Evolutionary conservation across 2,329 filamentous ascomycete genomes (phyloP), one percentile per base, ranked within the genome.

Genomic region (Phoma sp.): DNA sequence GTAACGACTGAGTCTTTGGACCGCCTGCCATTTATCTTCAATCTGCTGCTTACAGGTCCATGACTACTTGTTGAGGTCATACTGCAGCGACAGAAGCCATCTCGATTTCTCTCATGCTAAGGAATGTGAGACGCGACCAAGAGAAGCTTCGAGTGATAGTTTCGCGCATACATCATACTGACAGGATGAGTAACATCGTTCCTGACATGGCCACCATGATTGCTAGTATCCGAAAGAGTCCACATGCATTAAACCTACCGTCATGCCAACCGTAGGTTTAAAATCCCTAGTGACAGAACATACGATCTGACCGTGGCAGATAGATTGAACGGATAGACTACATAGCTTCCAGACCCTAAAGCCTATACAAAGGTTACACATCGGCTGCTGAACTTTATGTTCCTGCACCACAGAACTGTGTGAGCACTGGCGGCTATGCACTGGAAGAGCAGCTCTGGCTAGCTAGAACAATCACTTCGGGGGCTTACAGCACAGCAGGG

Each of bases 191-290:
- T 3, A 21, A 9, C 32, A 12, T 40, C 17, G 33, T 38, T 25
- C 31, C 31, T 46, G 41, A 21, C 33, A 38, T 39, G n/a, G 10
- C 40, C 10, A 25, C 32, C 25, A 48, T 13, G 6, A 1, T 33
- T 22, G 45, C 27, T 27, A 22, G 33, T 17, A 27, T 48, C 39
- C 45, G 47, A 33, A 49, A 17, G 22, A 13, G 22, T 50, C 45
- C 39, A 37, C 45, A 45, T 41, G 51, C 45, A 50, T 45, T 15
- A 44, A 29, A 33, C 40, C 25, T 39, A 24, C 31, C 25, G 27
- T 39, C 39, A 48, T 33, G 39, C 38, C 32, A 27, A 19, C 25
- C 8, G 13, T 10, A 37, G 15, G 19, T 52, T 35, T 9, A 48
- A 6, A 35, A 45, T 44, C 51, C 40, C 39, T 55, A 35, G 17